Evolutionary conservation across 768 basidiomycete species (phyloP).

Genomic region (Panellus pusillus): DNA sequence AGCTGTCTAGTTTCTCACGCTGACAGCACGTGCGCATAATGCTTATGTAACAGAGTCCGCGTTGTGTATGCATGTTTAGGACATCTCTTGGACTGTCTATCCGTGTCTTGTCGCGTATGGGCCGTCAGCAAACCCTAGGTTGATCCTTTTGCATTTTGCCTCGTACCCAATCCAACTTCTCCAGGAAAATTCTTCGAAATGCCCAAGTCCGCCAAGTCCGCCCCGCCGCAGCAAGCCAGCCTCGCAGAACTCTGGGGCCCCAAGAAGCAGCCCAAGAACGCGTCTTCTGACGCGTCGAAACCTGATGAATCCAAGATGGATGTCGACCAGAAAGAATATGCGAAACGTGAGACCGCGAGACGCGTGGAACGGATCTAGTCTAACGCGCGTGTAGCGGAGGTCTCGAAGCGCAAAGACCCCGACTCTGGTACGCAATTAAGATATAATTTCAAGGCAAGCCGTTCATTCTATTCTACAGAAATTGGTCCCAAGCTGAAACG

Average conservation of each 20-base stretch:
- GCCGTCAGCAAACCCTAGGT: conserved; percentile 77
- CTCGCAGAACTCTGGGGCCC: conserved; percentile 73
- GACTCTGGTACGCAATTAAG: conserved; percentile 20
- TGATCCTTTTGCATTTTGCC: conserved; percentile 10
- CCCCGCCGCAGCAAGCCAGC: conserved; percentile 77
- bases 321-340: conserved; percentile 27
- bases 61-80: conserved; percentile 47
- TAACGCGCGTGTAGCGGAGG: conserved; percentile 31
- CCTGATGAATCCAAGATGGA: conserved; percentile 31
- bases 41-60: conserved; percentile 27
- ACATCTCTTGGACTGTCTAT: conserved; percentile 3
- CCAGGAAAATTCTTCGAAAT: conserved; percentile 77
- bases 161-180: not conserved
- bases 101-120: conserved; percentile 42
- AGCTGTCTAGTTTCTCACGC: not conserved
- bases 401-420: conserved; percentile 40
- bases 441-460: not conserved
- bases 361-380: conserved; percentile 5
- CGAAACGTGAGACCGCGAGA: conserved; percentile 23
- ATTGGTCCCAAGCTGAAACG: conserved; percentile 43
- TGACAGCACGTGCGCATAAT: not conserved
- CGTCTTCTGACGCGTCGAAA: conserved; percentile 27
- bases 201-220: conserved; percentile 63
- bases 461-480: conserved; percentile 22
- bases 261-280: conserved; percentile 37